A percentile compares a stretch with the other conserved stretches of the same genome.
Conservation (phyloP, 176 grass and related monocot species). For the Aegilops longissima region DNA sequence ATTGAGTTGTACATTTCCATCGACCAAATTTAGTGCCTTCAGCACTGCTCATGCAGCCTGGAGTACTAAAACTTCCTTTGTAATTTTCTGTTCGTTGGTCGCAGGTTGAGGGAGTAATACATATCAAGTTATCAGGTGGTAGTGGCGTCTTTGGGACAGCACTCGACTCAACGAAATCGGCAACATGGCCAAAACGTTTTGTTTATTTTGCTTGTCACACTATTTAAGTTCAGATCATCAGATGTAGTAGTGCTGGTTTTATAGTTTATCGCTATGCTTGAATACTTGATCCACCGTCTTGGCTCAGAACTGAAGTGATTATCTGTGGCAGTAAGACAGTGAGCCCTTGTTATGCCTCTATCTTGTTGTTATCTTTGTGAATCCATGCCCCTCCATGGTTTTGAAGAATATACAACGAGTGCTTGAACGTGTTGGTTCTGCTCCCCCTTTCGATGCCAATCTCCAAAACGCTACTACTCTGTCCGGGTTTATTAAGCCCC, state of each 20-base stretch:
- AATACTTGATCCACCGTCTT: not conserved
- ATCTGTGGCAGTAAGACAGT: not conserved
- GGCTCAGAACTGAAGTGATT: not conserved
- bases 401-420: too few relatives aligned
- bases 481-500: too few relatives aligned
- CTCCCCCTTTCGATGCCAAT: too few relatives aligned
- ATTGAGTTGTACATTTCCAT: not conserved
- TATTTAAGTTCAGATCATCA: not conserved
- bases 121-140: constrained; percentile 4
- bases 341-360: not conserved
- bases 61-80: not conserved
- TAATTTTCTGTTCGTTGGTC: not conserved
- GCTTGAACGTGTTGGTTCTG: too few relatives aligned
- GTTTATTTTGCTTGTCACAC: not conserved
- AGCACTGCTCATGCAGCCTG: not conserved
- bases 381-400: too few relatives aligned
- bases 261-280: not conserved
- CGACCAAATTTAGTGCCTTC: not conserved
- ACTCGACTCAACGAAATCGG: not conserved
- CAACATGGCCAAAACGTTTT: not conserved
- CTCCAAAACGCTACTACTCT: too few relatives aligned
- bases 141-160: not conserved
- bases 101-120: not conserved
- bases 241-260: not conserved
- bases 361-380: not conserved